These are phyloP conservation scores for Thielaviopsis musarum DNA, from an alignment of 2,329 filamentous ascomycete species.

Conservation along the genomic window DNA sequence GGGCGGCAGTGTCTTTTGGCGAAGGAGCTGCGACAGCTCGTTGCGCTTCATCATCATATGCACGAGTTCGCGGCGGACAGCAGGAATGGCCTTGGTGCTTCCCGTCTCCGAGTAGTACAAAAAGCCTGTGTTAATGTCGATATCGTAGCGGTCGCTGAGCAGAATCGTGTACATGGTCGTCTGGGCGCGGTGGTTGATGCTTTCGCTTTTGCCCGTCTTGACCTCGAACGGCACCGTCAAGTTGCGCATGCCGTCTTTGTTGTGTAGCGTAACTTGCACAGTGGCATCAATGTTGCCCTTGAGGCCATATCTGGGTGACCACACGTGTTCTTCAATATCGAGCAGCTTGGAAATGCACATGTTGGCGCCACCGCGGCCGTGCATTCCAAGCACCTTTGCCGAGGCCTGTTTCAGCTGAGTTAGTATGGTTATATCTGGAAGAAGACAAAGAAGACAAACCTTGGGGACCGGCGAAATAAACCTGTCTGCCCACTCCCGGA, in stretches of 20 bases:
- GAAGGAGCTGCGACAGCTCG: constrained; percentile 67
- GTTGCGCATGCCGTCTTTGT: constrained; percentile 46
- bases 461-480: constrained; percentile 61
- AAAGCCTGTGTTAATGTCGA: constrained; percentile 77
- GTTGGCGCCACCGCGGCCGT: constrained; percentile 56
- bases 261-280: constrained; percentile 68
- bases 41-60: constrained; percentile 98
- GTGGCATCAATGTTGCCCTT: constrained; percentile 98
- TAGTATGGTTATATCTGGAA: constrained; percentile 17
- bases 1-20: constrained; percentile 65
- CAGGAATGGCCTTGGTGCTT: constrained; percentile 68
- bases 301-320: constrained; percentile 93
- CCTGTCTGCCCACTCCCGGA: constrained; percentile 66
- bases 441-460: constrained; percentile 25
- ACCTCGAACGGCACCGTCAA: constrained; percentile 87
- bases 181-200: constrained; percentile 72
- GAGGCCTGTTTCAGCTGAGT: constrained; percentile 28
- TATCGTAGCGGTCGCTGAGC: constrained; percentile 84
- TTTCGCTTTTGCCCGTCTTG: constrained; percentile 80
- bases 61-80: constrained; percentile 71
- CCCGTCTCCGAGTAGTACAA: constrained; percentile 92
- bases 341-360: constrained; percentile 87
- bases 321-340: constrained; percentile 93
- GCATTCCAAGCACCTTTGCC: constrained; percentile 55
- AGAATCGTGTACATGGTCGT: constrained; percentile 88